Percentiles rank a stretch among this genome's conserved stretches.
phyloP scores from a whole-genome alignment of 257 asterid genomes.

The Asclepias syriaca region DNA sequence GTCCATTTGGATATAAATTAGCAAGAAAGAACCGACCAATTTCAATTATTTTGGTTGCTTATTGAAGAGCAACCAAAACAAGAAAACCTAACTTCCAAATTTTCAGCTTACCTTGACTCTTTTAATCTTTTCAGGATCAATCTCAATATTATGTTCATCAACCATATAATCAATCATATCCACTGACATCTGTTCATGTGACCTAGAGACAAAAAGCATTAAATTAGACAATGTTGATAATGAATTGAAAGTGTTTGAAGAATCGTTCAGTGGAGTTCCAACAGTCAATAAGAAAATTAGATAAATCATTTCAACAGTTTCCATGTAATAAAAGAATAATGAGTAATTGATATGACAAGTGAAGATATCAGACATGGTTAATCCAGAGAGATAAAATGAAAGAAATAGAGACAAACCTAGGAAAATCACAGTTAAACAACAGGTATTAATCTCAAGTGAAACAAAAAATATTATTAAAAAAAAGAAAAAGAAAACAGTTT shows the following conservation, averaged over 20 bases:
- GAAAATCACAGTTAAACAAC: neutral
- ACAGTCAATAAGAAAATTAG: neutral
- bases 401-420: neutral
- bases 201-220: conserved; percentile 40
- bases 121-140: conserved; percentile 46
- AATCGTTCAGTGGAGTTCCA: neutral
- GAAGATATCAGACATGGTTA: neutral
- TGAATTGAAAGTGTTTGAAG: neutral
- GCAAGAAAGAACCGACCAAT: neutral
- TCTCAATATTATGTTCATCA: conserved; percentile 72
- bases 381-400: neutral
- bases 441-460: neutral
- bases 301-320: neutral
- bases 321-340: neutral
- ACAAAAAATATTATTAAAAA: too few species aligned
- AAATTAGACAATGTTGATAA: neutral
- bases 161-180: conserved; percentile 77
- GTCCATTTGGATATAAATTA: neutral
- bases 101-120: conserved; percentile 61
- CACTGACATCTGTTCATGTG: conserved; percentile 86
- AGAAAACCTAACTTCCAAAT: neutral
- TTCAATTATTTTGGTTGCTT: neutral
- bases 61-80: neutral
- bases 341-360: neutral
- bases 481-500: too few species aligned